Evolutionary conservation across 2,329 filamentous ascomycete genomes (phyloP).

Genomic region (Diaporthe destruens): DNA sequence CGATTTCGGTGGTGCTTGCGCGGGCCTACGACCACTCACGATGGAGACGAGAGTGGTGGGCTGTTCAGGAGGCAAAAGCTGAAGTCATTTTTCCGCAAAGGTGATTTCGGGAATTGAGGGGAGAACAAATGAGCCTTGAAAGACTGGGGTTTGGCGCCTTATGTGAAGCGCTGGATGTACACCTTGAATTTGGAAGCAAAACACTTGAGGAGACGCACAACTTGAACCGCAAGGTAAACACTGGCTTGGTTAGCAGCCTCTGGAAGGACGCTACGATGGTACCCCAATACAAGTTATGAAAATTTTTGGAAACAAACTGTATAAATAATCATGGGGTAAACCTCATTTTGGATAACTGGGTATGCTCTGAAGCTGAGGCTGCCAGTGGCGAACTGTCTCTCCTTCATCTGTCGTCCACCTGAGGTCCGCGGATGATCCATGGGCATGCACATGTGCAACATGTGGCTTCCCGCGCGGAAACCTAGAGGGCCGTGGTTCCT

Average conservation of each 20-base stretch:
- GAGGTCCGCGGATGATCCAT: slow-evolving; percentile 11
- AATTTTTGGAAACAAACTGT: neutral
- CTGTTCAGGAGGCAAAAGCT: neutral
- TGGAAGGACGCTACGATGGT: neutral
- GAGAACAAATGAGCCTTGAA: neutral
- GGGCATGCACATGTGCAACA: too few relatives aligned
- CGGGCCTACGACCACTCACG: neutral
- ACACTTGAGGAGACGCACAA: neutral
- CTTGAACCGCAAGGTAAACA: too few relatives aligned
- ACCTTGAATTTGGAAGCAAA: neutral
- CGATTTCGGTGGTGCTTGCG: slow-evolving; percentile 15
- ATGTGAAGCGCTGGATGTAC: neutral
- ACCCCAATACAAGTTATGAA: neutral
- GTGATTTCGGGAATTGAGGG: neutral
- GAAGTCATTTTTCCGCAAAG: neutral
- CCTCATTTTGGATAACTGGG: too few relatives aligned
- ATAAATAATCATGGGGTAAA: neutral
- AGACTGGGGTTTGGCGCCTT: neutral
- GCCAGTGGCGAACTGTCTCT: neutral
- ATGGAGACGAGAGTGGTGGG: neutral
- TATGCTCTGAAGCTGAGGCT: neutral
- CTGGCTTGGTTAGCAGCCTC: neutral
- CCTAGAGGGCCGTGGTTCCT: neutral
- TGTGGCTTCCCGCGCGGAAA: slow-evolving; percentile 7
- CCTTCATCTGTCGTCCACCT: neutral